phyloP scores from a whole-genome alignment of 2,329 filamentous ascomycete genomes.

The Colletotrichum sansevieriae region DNA sequence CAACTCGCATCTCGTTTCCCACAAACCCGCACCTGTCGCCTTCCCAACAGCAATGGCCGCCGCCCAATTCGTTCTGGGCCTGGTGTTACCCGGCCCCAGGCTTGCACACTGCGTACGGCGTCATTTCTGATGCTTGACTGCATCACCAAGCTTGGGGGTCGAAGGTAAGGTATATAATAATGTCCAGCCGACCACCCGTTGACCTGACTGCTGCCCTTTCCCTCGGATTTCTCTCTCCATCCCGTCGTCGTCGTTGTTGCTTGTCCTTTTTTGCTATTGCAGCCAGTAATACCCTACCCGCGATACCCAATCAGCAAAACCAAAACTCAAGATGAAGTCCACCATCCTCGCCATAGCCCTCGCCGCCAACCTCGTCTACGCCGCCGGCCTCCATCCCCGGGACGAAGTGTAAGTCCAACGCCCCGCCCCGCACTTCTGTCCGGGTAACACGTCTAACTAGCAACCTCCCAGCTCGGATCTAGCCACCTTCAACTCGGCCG shows the following conservation, averaged over 20 bases:
- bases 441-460: slow-evolving; percentile 22
- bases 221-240: slow-evolving; percentile 4
- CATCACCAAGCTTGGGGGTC: slow-evolving; percentile 15
- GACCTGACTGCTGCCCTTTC: background rate
- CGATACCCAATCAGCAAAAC: slow-evolving; percentile 10
- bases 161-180: slow-evolving; percentile 26
- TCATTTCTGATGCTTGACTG: slow-evolving; percentile 37
- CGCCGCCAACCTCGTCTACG: slow-evolving; percentile 30
- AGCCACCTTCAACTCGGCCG: slow-evolving; percentile 46
- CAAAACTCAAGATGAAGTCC: slow-evolving; percentile 26
- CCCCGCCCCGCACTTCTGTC: background rate
- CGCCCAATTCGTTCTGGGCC: slow-evolving; percentile 33
- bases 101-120: slow-evolving; percentile 32
- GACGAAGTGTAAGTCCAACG: slow-evolving; percentile 26
- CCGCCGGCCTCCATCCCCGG: slow-evolving; percentile 27
- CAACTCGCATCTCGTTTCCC: slow-evolving; percentile 23
- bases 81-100: slow-evolving; percentile 32
- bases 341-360: slow-evolving; percentile 29
- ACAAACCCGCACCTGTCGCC: slow-evolving; percentile 20
- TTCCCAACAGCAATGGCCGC: slow-evolving; percentile 3
- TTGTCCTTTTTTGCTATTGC: slow-evolving; percentile 24
- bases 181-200: background rate
- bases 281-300: slow-evolving; percentile 23
- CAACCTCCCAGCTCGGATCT: slow-evolving; percentile 26
- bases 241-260: background rate